Evolutionary conservation across 495 filamentous ascomycete genomes (phyloP).

Genomic region (Jackrogersella minutella): DNA sequence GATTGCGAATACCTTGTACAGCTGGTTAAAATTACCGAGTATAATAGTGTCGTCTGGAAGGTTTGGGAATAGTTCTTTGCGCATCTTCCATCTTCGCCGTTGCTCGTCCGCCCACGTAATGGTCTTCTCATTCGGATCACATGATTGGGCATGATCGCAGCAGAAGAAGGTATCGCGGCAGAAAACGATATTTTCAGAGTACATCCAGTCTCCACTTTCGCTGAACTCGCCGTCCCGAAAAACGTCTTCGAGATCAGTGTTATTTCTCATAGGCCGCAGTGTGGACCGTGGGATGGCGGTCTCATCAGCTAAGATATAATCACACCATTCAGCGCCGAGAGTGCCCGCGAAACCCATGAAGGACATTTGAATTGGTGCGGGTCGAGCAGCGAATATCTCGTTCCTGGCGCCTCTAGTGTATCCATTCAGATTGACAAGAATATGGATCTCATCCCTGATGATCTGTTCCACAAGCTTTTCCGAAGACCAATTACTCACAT

Average conservation of each 20-base stretch:
- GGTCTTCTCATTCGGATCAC: conserved; percentile 69
- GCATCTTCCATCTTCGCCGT: conserved; percentile 86
- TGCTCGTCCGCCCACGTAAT: conserved; percentile 89
- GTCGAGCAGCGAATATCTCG: conserved; percentile 94
- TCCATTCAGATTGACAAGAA: conserved; percentile 95
- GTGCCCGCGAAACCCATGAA: conserved; percentile 99
- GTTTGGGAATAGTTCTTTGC: conserved; percentile 90
- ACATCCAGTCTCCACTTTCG: conserved; percentile 81
- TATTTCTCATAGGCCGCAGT: conserved; percentile 77
- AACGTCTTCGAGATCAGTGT: conserved; percentile 75
- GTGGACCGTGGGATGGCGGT: conserved; percentile 86
- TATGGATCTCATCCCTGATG: conserved; percentile 91
- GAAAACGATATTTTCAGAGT: conserved; percentile 96
- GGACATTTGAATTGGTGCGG: conserved; percentile 97
- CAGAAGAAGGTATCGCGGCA: conserved; percentile 98
- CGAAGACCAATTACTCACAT: conserved; percentile 86
- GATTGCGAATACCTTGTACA: conserved; percentile 82
- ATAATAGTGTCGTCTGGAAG: conserved; percentile 88
- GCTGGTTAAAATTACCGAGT: conserved; percentile 97
- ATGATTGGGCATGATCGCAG: conserved; percentile 95
- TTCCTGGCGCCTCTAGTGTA: conserved; percentile 98
- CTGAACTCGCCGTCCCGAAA: conserved; percentile 72
- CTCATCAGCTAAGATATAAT: conserved; percentile 92
- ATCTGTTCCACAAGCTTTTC: conserved; percentile 91
- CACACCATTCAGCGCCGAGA: conserved; percentile 97